Conservation (phyloP, 140 eudicot species). For the Erigeron philadelphicus region DNA sequence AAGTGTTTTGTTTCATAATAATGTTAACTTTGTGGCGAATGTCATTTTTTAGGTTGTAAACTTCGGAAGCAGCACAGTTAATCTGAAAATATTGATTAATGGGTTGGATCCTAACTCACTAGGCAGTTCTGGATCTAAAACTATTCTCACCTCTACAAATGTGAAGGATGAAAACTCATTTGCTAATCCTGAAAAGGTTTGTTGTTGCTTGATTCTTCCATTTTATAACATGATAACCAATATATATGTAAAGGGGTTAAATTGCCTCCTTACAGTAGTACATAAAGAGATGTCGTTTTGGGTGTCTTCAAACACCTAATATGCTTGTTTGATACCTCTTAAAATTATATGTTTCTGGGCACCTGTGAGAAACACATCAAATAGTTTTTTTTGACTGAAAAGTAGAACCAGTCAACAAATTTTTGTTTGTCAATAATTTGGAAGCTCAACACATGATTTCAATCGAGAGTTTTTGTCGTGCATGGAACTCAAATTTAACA, state of each 20-base stretch:
- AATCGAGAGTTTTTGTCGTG: background rate
- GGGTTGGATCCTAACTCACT: slow-evolving; percentile 49
- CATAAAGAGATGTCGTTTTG: too few relatives aligned
- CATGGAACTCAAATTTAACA: background rate
- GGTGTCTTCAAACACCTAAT: too few relatives aligned
- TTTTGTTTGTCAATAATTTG: too few relatives aligned
- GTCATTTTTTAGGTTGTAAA: slow-evolving; percentile 57
- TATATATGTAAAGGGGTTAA: too few relatives aligned
- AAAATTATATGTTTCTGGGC: background rate
- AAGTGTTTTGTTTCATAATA: too few relatives aligned
- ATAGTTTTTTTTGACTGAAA: background rate
- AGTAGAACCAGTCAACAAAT: background rate
- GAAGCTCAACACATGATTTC: too few relatives aligned
- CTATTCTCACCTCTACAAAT: slow-evolving; percentile 52
- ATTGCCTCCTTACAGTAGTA: too few relatives aligned
- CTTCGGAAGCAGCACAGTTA: slow-evolving; percentile 52
- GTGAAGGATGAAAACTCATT: slow-evolving; percentile 77
- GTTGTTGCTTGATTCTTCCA: background rate
- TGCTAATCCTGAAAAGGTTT: slow-evolving; percentile 61
- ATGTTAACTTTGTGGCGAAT: background rate
- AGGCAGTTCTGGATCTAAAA: slow-evolving; percentile 38
- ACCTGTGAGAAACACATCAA: background rate
- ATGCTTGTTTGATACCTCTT: background rate
- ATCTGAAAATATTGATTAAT: slow-evolving; percentile 39
- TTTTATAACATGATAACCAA: background rate